Percentiles rank a stretch among this genome's conserved stretches.
These are phyloP conservation scores for Daldinia vernicosa DNA, from an alignment of 495 filamentous ascomycete genomes.

Conservation along the genomic window DNA sequence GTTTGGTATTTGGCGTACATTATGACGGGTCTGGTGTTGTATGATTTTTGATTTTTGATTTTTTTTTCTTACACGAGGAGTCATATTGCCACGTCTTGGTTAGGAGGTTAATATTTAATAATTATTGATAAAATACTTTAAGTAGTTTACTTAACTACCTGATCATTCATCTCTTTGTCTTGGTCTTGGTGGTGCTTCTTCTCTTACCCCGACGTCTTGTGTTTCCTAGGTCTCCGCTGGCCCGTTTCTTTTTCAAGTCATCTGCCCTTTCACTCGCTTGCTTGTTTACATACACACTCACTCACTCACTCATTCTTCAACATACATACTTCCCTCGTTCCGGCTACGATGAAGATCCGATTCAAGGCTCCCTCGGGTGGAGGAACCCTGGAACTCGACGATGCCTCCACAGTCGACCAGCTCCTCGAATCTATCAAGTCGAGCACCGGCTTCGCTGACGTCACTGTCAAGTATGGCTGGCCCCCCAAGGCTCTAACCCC, in stretches of 20 bases:
- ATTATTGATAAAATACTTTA: background rate
- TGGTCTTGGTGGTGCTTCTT: background rate
- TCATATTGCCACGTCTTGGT: background rate
- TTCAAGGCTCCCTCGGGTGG: conserved; percentile 51
- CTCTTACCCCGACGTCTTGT: background rate
- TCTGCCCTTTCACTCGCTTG: background rate
- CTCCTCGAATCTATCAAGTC: conserved; percentile 58
- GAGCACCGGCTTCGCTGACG: conserved; percentile 51
- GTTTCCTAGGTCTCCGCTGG: background rate
- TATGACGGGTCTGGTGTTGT: conserved; percentile 16
- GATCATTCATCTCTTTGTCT: background rate
- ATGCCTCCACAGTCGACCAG: conserved; percentile 70
- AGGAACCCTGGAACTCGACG: conserved; percentile 67
- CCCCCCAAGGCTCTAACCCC: conserved; percentile 76
- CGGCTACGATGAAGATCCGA: conserved; percentile 48
- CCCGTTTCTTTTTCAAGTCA: background rate
- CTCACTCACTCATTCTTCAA: background rate
- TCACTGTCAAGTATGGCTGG: conserved; percentile 88
- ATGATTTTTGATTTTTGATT: background rate
- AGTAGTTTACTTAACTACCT: too few relatives aligned
- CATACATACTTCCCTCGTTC: background rate
- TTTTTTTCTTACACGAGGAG: background rate
- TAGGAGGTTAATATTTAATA: background rate
- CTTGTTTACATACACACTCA: background rate
- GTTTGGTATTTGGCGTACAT: conserved; percentile 21